These are phyloP conservation scores for Phanerochaete carnosa DNA, from an alignment of 768 basidiomycete genomes.

Conservation along the genomic window DNA sequence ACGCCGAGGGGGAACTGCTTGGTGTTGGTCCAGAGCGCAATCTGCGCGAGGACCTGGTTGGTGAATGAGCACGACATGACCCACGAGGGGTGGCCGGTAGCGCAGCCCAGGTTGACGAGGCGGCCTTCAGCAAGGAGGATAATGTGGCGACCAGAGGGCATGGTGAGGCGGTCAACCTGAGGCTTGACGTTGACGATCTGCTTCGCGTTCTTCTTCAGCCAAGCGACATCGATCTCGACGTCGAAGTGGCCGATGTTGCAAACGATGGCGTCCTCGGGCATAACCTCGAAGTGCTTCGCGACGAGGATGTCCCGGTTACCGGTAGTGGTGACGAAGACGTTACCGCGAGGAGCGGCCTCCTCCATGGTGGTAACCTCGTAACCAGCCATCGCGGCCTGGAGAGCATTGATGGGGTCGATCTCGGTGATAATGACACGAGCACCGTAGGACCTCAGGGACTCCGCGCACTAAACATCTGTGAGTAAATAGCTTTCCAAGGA, in stretches of 20 bases:
- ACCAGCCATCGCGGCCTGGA: conserved; percentile 99
- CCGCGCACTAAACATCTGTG: conserved; percentile 71
- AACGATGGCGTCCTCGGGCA: conserved; percentile 99
- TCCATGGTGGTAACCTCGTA: conserved; percentile 99
- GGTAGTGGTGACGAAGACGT: conserved; percentile 97
- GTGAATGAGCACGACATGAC: conserved; percentile 99
- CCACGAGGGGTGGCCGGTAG: conserved; percentile 97
- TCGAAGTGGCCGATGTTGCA: conserved; percentile 92
- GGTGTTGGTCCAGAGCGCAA: conserved; percentile 93
- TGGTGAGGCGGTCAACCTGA: conserved; percentile 97
- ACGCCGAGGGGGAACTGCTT: conserved; percentile 95
- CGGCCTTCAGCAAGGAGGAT: conserved; percentile 98
- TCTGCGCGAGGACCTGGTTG: conserved; percentile 98
- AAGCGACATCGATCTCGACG: conserved; percentile 93
- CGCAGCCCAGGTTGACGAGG: conserved; percentile 98
- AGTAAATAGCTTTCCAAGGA: conserved; percentile 3
- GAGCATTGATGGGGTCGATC: conserved; percentile 99
- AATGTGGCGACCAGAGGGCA: conserved; percentile 88
- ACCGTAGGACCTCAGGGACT: conserved; percentile 96
- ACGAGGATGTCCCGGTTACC: conserved; percentile 99
- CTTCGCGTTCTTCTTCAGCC: conserved; percentile 93
- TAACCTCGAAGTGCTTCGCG: conserved; percentile 83
- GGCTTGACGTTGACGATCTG: conserved; percentile 91
- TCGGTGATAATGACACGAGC: conserved; percentile 95
- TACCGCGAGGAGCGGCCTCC: conserved; percentile 83